Evolutionary conservation across 202 grass and related monocot genomes (phyloP).

Genomic region (Schoenoplectus tabernaemontani): DNA sequence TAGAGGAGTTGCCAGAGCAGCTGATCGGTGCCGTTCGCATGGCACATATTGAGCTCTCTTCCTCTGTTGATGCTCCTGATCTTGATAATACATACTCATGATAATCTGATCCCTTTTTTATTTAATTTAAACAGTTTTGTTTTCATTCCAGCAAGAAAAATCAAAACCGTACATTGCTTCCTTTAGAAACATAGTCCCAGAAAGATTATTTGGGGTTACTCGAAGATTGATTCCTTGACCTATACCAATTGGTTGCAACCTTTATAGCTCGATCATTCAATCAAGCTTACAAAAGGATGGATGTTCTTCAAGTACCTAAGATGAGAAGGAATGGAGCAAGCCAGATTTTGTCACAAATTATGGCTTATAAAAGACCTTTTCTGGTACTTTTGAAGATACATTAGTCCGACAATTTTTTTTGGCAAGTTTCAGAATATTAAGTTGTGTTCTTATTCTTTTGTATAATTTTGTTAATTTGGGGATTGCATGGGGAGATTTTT

Average conservation of each 20-base stretch:
- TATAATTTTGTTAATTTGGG: neutral
- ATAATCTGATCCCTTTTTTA: conserved; percentile 13
- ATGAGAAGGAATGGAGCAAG: neutral
- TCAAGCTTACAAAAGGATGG: neutral
- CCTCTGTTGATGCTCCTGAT: conserved; percentile 40
- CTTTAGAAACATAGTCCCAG: neutral
- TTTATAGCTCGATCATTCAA: neutral
- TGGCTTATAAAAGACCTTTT: neutral
- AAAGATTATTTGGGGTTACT: neutral
- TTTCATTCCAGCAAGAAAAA: neutral
- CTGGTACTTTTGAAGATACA: neutral
- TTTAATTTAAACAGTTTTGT: conserved; percentile 3
- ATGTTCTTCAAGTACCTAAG: neutral
- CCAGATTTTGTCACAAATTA: neutral
- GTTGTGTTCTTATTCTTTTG: conserved; percentile 24
- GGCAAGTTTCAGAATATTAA: conserved; percentile 8
- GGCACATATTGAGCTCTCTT: conserved; percentile 66
- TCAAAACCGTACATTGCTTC: neutral
- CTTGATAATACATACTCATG: conserved; percentile 31
- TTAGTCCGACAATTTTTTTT: conserved; percentile 1
- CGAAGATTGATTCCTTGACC: neutral
- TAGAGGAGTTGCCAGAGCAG: conserved; percentile 83
- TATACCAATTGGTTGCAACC: neutral
- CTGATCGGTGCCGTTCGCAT: conserved; percentile 73
- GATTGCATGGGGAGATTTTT: neutral